These are phyloP conservation scores for Buxus sempervirens DNA, from an alignment of 164 flowering plant genomes.

Conservation along the genomic window DNA sequence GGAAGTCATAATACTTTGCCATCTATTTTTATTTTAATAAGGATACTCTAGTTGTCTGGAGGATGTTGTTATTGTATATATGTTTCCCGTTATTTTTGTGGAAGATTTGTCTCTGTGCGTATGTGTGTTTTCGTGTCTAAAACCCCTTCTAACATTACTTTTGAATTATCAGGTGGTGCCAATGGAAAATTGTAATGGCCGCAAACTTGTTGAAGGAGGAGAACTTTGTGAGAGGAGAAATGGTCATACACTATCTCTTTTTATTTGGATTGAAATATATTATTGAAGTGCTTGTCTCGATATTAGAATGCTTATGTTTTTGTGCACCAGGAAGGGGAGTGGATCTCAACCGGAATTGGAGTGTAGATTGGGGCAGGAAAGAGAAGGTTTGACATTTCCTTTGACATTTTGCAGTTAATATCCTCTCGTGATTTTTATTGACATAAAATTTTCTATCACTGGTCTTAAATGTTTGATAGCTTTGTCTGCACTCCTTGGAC, in stretches of 20 bases:
- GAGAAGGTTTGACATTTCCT: slow-evolving; percentile 60
- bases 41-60: too few species aligned
- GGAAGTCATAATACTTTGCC: too few species aligned
- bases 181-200: slow-evolving; percentile 93
- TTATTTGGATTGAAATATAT: not conserved
- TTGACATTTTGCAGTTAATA: not conserved
- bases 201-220: slow-evolving; percentile 90
- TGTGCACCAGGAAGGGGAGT: slow-evolving; percentile 88
- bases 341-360: slow-evolving; percentile 98
- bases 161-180: slow-evolving; percentile 72
- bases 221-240: slow-evolving; percentile 97
- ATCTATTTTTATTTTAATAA: too few species aligned
- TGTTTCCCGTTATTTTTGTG: not conserved
- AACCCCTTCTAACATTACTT: slow-evolving; percentile 5
- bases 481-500: too few species aligned
- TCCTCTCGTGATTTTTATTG: not conserved
- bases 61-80: not conserved
- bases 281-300: not conserved
- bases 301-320: slow-evolving; percentile 14
- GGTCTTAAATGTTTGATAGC: too few species aligned
- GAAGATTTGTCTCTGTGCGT: too few species aligned
- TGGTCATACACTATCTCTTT: slow-evolving; percentile 42
- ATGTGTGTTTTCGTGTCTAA: too few species aligned
- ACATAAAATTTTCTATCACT: too few species aligned
- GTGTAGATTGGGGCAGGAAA: slow-evolving; percentile 99